phyloP scores from a whole-genome alignment of 331 rosid genomes.

The Prunus yedoensis region DNA sequence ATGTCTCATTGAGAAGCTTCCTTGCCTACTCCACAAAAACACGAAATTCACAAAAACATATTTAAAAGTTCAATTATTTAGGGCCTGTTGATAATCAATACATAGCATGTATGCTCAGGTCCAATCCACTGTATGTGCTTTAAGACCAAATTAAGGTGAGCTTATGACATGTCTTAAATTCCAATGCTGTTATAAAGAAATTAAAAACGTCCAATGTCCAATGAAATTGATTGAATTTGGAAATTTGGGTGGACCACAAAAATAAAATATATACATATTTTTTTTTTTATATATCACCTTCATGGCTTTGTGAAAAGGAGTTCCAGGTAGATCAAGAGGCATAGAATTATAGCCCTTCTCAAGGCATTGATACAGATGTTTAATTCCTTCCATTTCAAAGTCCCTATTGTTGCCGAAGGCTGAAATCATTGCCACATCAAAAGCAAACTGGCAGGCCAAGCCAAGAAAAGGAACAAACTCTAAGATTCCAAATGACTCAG shows the following conservation, averaged over 20 bases:
- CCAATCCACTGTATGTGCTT: background rate
- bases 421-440: conserved; percentile 82
- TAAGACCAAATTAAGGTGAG: conserved; percentile 7
- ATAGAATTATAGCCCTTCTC: conserved; percentile 89
- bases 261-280: background rate
- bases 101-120: too few species aligned
- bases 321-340: conserved; percentile 79
- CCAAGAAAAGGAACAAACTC: background rate
- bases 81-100: too few species aligned
- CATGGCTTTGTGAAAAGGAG: conserved; percentile 68
- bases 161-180: background rate
- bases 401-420: conserved; percentile 60
- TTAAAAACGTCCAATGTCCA: background rate
- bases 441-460: conserved; percentile 60
- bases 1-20: conserved; percentile 58
- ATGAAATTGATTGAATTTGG: background rate
- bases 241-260: conserved; percentile 4
- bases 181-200: background rate
- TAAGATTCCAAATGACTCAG: conserved; percentile 15
- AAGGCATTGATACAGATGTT: conserved; percentile 53
- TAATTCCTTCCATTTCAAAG: conserved; percentile 62
- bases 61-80: background rate
- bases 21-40: conserved; percentile 49
- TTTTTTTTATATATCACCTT: conserved; percentile 39
- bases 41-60: too few species aligned